Conservation (phyloP, 2,329 filamentous ascomycete species). For the Tothia fuscella region DNA sequence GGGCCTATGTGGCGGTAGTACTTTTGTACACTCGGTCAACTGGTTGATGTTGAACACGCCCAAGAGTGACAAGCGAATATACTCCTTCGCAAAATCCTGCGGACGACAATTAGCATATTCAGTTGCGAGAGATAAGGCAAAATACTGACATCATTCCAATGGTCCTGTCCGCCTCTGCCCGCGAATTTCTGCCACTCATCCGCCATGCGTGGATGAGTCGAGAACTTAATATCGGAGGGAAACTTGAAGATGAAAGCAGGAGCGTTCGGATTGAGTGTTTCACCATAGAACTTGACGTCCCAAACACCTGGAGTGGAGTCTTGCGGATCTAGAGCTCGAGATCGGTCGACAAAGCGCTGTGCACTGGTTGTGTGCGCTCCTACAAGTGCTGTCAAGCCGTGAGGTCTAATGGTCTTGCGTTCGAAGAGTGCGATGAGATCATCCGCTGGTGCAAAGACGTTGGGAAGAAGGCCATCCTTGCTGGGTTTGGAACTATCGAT, state of each 20-base stretch:
- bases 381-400: constrained; percentile 25
- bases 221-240: constrained; percentile 23
- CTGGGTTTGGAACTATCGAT: constrained; percentile 23
- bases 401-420: constrained; percentile 26
- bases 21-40: constrained; percentile 16
- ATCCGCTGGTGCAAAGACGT: constrained; percentile 22
- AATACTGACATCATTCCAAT: constrained; percentile 9
- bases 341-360: constrained; percentile 24
- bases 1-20: too few relatives aligned
- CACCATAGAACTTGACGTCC: constrained; percentile 25
- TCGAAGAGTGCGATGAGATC: constrained; percentile 24
- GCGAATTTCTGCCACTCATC: constrained; percentile 19
- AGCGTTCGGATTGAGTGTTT: constrained; percentile 18
- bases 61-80: constrained; percentile 15
- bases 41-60: constrained; percentile 19
- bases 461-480: constrained; percentile 23
- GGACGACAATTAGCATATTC: too few relatives aligned
- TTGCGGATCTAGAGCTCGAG: constrained; percentile 22
- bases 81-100: constrained; percentile 17
- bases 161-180: background rate
- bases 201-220: constrained; percentile 23
- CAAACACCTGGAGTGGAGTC: constrained; percentile 26
- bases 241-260: constrained; percentile 25
- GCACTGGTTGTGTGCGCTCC: constrained; percentile 27
- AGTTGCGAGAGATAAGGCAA: too few relatives aligned